These are phyloP conservation scores for Amphirosellinia nigrospora DNA, from an alignment of 495 filamentous ascomycete genomes.

Conservation along the genomic window DNA sequence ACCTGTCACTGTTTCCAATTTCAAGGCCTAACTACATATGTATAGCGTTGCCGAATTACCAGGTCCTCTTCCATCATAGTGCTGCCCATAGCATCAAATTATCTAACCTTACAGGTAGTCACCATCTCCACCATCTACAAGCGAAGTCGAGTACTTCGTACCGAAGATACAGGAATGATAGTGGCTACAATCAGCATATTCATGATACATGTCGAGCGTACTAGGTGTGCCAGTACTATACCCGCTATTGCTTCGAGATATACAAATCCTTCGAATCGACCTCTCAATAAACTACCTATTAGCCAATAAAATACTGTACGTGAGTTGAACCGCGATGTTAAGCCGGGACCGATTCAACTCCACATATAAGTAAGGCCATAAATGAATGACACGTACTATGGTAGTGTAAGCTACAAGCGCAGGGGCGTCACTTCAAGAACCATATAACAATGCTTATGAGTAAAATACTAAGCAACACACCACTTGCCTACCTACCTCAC, in stretches of 20 bases:
- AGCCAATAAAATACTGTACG: neutral
- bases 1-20: slow-evolving; percentile 20
- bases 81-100: neutral
- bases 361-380: neutral
- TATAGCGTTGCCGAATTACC: slow-evolving; percentile 13
- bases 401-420: neutral
- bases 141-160: neutral
- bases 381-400: neutral
- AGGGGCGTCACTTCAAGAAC: neutral
- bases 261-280: neutral
- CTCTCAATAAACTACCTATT: neutral
- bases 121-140: slow-evolving; percentile 5
- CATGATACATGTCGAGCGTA: neutral
- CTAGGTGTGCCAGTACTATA: neutral
- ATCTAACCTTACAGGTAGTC: neutral
- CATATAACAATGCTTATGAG: neutral
- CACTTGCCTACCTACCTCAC: too few relatives aligned
- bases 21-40: neutral
- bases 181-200: neutral
- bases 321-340: neutral
- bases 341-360: neutral
- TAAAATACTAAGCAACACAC: neutral
- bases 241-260: neutral
- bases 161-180: neutral
- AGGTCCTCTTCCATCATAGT: neutral